Evolutionary conservation across 148 eudicot species (phyloP).

Genomic region (Vaccinium vitisidaea): DNA sequence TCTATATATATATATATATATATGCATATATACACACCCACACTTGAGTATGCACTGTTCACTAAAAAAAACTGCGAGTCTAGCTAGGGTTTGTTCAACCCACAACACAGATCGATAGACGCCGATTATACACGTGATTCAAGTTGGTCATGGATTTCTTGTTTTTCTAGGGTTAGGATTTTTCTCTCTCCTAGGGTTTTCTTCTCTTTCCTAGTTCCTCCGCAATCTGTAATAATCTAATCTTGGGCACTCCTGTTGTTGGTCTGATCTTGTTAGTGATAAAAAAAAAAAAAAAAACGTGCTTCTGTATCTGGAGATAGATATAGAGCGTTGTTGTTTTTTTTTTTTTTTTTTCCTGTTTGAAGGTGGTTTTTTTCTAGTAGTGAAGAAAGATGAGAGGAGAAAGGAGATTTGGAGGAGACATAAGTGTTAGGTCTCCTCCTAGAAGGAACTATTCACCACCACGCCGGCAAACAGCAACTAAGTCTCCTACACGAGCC

Average conservation of each 20-base stretch:
- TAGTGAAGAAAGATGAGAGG: constrained; percentile 19
- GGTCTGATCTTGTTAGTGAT: neutral
- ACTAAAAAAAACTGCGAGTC: neutral
- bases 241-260: neutral
- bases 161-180: neutral
- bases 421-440: neutral
- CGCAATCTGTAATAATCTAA: neutral
- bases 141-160: neutral
- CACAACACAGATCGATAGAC: neutral
- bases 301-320: neutral
- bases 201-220: neutral
- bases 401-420: constrained; percentile 5
- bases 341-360: neutral
- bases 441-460: constrained; percentile 9
- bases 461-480: neutral
- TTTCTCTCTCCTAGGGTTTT: neutral
- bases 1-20: too few species aligned
- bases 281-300: neutral
- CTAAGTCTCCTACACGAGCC: neutral
- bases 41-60: neutral
- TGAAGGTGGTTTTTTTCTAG: neutral
- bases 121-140: neutral
- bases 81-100: neutral
- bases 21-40: neutral
- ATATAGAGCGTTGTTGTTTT: neutral